Conservation (phyloP, 2,329 filamentous ascomycete species). For the Hypocreales sp. region DNA sequence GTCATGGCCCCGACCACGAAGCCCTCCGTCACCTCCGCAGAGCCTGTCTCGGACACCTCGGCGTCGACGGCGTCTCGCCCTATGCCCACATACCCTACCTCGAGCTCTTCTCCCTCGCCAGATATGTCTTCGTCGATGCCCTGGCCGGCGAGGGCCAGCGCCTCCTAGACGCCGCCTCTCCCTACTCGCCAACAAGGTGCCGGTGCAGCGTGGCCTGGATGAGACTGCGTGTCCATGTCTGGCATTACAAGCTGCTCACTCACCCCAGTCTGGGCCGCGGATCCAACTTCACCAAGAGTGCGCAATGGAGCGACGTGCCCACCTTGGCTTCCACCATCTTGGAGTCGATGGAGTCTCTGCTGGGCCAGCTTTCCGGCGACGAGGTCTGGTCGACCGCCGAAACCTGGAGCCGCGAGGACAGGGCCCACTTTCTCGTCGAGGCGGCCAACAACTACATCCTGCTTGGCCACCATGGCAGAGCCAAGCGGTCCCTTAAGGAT, state of each 20-base stretch:
- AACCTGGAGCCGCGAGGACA: conserved; percentile 30
- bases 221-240: conserved; percentile 56
- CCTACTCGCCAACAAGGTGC: conserved; percentile 23
- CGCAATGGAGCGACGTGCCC: conserved; percentile 44
- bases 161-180: conserved; percentile 11
- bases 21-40: conserved; percentile 28
- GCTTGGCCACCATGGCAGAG: conserved; percentile 66
- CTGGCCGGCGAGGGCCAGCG: conserved; percentile 8
- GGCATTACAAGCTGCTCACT: conserved; percentile 45
- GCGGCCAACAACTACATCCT: conserved; percentile 70
- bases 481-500: conserved; percentile 51
- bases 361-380: conserved; percentile 18
- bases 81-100: conserved; percentile 75
- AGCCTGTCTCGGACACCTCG: conserved; percentile 50
- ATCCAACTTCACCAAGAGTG: conserved; percentile 37
- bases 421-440: conserved; percentile 63
- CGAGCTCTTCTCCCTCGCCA: conserved; percentile 68
- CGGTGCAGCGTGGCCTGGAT: conserved; percentile 39
- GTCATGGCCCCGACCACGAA: not conserved
- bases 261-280: conserved; percentile 38
- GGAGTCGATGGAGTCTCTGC: conserved; percentile 24
- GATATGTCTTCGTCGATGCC: conserved; percentile 25
- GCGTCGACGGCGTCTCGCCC: conserved; percentile 70
- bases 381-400: conserved; percentile 20
- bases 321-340: conserved; percentile 36